Evolutionary conservation across 2,329 filamentous ascomycete genomes (phyloP).

Genomic region (Venturia oleaginea): DNA sequence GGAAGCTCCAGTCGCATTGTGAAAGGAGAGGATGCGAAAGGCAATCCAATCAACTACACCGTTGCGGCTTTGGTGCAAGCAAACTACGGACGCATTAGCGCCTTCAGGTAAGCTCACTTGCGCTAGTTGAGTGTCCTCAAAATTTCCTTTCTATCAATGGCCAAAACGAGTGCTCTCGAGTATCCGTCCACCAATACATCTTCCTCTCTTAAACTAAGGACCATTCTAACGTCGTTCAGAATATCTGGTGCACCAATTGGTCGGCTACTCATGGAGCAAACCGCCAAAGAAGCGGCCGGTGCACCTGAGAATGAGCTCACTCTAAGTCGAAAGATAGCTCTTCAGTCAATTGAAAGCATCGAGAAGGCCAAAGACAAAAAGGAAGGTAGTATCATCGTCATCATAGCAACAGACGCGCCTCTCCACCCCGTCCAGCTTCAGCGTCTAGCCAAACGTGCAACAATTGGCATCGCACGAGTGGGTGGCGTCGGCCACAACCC

Average conservation of each 20-base stretch:
- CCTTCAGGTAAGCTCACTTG: background rate
- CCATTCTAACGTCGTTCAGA: constrained; percentile 27
- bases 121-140: background rate
- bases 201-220: background rate
- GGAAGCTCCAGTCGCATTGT: constrained; percentile 52
- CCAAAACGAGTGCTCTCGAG: background rate
- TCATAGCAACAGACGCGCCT: constrained; percentile 53
- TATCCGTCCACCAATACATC: background rate
- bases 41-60: constrained; percentile 41
- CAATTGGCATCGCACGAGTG: constrained; percentile 51
- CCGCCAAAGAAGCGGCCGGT: constrained; percentile 28
- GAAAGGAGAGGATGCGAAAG: constrained; percentile 25
- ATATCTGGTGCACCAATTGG: constrained; percentile 56
- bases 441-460: constrained; percentile 51
- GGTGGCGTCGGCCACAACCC: constrained; percentile 53
- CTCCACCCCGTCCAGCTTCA: constrained; percentile 49
- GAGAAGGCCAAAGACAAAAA: constrained; percentile 38
- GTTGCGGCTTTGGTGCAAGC: constrained; percentile 55
- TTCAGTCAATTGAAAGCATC: background rate
- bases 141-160: background rate
- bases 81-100: constrained; percentile 51
- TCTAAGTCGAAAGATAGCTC: constrained; percentile 14
- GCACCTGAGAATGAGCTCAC: constrained; percentile 24
- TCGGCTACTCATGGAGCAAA: constrained; percentile 43
- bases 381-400: constrained; percentile 53